A percentile compares a stretch with the other conserved stretches of the same genome.
Conservation (phyloP, 192 early-diverging fungal species). For the Chytriomyces confervae region DNA sequence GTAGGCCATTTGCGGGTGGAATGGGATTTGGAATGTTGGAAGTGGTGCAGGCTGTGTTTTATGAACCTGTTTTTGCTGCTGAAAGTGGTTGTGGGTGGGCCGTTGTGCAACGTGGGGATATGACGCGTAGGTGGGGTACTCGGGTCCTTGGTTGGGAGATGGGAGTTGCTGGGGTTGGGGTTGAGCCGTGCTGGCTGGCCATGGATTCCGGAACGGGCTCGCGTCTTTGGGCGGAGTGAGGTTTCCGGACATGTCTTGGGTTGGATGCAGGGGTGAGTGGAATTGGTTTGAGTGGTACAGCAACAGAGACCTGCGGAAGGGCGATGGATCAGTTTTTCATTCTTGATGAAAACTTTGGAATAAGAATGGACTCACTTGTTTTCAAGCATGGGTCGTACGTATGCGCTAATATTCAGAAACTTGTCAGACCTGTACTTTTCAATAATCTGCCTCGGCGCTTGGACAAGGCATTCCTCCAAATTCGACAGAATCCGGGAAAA, state of each 20-base stretch:
- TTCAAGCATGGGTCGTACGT: slow-evolving; percentile 16
- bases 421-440: slow-evolving; percentile 21
- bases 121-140: background rate
- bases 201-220: slow-evolving; percentile 8
- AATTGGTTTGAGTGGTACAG: slow-evolving; percentile 5
- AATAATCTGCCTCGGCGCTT: slow-evolving; percentile 23
- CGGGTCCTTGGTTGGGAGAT: background rate
- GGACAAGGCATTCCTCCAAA: slow-evolving; percentile 22
- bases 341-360: background rate
- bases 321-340: background rate
- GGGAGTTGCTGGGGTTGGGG: background rate
- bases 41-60: background rate
- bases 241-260: background rate
- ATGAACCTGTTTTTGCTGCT: slow-evolving; percentile 3
- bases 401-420: slow-evolving; percentile 24
- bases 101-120: background rate
- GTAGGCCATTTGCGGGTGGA: background rate
- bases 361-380: slow-evolving; percentile 4
- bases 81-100: background rate
- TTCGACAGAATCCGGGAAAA: background rate
- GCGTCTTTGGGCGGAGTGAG: slow-evolving; percentile 33
- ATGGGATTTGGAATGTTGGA: background rate
- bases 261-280: background rate
- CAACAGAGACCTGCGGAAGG: background rate
- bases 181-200: background rate